These are phyloP conservation scores for Trichoderma simmonsii DNA, from an alignment of 2,329 filamentous ascomycete genomes.

Conservation along the genomic window DNA sequence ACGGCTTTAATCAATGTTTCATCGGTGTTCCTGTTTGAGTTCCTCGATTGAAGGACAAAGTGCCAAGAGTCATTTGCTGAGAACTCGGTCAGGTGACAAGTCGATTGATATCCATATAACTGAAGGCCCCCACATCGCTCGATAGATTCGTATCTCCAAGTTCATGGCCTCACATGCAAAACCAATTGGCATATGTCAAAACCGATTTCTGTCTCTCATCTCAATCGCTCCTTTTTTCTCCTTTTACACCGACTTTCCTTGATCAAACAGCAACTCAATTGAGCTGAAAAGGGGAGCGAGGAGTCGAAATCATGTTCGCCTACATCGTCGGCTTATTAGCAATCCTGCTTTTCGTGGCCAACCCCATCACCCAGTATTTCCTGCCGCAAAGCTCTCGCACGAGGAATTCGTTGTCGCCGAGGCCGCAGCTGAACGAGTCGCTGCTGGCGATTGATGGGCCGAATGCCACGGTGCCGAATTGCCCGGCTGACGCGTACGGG, in stretches of 20 bases:
- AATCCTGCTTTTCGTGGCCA: constrained; percentile 42
- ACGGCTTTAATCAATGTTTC: background rate
- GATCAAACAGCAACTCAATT: background rate
- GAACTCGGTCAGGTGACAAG: constrained; percentile 3
- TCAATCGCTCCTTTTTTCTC: background rate
- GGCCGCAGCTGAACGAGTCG: constrained; percentile 49
- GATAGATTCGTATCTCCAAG: background rate
- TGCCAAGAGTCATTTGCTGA: background rate
- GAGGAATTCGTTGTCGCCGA: constrained; percentile 32
- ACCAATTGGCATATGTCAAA: background rate
- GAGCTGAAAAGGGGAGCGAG: background rate
- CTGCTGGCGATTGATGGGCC: constrained; percentile 47
- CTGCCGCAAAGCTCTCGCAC: constrained; percentile 26
- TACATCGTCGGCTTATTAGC: constrained; percentile 43
- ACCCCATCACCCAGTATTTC: constrained; percentile 41
- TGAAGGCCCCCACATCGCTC: constrained; percentile 6
- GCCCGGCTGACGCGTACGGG: constrained; percentile 41
- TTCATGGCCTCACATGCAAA: background rate
- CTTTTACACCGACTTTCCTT: background rate
- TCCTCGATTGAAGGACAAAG: background rate
- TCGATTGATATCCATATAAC: background rate
- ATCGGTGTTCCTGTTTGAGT: background rate
- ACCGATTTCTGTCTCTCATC: fast-evolving
- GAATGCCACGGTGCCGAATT: constrained; percentile 37
- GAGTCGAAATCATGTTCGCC: constrained; percentile 40